Evolutionary conservation across 768 basidiomycete species (phyloP), one percentile per base, ranked within the genome.

Genomic region (Boletus eberwhitei): DNA sequence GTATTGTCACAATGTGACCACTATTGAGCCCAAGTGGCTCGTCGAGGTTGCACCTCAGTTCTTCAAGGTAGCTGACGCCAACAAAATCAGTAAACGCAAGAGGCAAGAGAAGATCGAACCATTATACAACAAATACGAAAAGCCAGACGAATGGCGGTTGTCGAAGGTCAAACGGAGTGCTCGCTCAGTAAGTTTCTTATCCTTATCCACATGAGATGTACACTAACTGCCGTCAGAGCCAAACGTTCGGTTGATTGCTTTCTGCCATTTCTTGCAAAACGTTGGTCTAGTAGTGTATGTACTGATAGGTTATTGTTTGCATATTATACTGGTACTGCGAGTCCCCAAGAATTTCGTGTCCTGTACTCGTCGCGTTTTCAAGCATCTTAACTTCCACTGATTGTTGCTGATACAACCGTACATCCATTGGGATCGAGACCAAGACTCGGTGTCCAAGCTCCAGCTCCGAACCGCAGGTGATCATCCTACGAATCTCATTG

Each of bases 41-140:
- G 90, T 94, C 17, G 95, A 99, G 66, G 94, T 96, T 22, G 97
- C 96, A 8, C 96, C 97, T 2, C 93, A 95, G 56, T 98, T 97
- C 80, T 99, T 98, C 87, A 92, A 91, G 73, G 93, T 99, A 41
- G 94, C 96, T 3, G 97, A 98, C 71, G 90, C 85, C 50, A 95
- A 94, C 76, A 98, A 97, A 74, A 96, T 98, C 75, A 94, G 91
- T 67, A 96, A 95, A 73, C 83, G 93, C 61, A 98, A 97, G 79
- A 85, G 81, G 72, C 88, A 93, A 71, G 94, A 96, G 77, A 97
- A 94, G 83, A 97, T 97, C 60, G 93, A 96, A 67, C 96, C 96
- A 8, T 71, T 98, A 68, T 97, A 73, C 77, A 97, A 98, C 79
- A 93, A 96, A 75, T 93, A 90, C 72, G 92, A 94, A 77, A 92